Evolutionary conservation across 2,329 filamentous ascomycete species (phyloP).

Genomic region (Xylariales sp.): DNA sequence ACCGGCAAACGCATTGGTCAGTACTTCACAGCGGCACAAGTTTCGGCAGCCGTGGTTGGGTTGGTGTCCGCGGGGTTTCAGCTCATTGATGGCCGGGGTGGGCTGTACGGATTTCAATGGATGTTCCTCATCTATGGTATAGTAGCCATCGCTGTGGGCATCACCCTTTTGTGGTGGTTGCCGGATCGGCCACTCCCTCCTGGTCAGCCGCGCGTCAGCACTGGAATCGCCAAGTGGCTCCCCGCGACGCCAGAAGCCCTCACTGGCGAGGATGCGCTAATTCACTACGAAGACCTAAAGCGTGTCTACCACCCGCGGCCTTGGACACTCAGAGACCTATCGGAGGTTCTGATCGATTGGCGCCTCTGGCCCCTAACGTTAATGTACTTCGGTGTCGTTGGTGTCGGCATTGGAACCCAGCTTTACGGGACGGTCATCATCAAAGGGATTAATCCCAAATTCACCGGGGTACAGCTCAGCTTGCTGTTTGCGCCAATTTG

Average conservation of each 20-base stretch:
- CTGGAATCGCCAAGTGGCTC: conserved; percentile 70
- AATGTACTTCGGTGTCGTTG: conserved; percentile 97
- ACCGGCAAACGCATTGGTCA: conserved; percentile 89
- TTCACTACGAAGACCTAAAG: conserved; percentile 86
- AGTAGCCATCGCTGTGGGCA: conserved; percentile 76
- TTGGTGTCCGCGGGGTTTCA: conserved; percentile 92
- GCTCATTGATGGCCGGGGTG: conserved; percentile 82
- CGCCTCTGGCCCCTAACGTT: conserved; percentile 85
- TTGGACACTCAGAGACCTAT: conserved; percentile 79
- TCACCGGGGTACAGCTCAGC: conserved; percentile 80
- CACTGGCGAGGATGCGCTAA: conserved; percentile 77
- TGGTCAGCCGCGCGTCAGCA: conserved; percentile 66
- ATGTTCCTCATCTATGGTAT: conserved; percentile 93
- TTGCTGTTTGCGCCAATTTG: conserved; percentile 91
- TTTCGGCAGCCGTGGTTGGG: conserved; percentile 89
- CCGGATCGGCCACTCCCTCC: conserved; percentile 84
- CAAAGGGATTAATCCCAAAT: conserved; percentile 76
- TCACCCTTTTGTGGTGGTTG: conserved; percentile 87
- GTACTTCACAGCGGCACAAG: conserved; percentile 89
- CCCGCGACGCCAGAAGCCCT: conserved; percentile 78
- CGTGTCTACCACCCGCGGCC: conserved; percentile 80
- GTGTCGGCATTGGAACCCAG: conserved; percentile 90
- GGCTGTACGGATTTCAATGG: conserved; percentile 86
- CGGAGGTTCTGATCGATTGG: conserved; percentile 82
- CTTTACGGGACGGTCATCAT: conserved; percentile 91